These are phyloP conservation scores for Artemisia annua DNA, from an alignment of 129 eudicot species.

Conservation along the genomic window DNA sequence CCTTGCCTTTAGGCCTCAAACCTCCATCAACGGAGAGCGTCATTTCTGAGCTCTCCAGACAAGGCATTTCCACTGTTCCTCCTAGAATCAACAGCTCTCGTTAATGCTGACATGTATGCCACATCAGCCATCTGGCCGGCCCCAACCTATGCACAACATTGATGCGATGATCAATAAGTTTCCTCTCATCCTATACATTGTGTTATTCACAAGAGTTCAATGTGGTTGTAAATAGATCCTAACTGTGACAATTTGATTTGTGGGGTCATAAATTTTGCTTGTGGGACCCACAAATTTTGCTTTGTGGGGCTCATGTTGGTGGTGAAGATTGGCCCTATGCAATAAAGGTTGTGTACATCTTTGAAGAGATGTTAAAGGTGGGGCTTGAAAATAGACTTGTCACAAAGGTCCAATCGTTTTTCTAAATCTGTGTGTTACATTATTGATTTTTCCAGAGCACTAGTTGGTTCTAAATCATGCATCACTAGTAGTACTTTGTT, in stretches of 20 bases:
- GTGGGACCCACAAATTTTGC: conserved; percentile 23
- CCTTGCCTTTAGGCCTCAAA: conserved; percentile 79
- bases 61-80: conserved; percentile 70
- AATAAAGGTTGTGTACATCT: conserved; percentile 34
- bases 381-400: conserved; percentile 12
- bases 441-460: conserved; percentile 27
- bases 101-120: conserved; percentile 35
- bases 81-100: conserved; percentile 40
- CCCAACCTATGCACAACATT: conserved; percentile 16
- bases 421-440: conserved; percentile 4
- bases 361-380: conserved; percentile 20
- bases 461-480: conserved; percentile 14
- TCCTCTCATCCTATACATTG: conserved; percentile 22
- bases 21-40: conserved; percentile 82
- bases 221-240: conserved; percentile 47
- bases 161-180: conserved; percentile 37
- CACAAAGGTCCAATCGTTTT: conserved; percentile 22
- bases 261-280: conserved; percentile 19
- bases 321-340: conserved; percentile 34
- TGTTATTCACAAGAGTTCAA: conserved; percentile 27
- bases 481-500: conserved; percentile 11
- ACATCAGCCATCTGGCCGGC: conserved; percentile 5
- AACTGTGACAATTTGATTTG: conserved; percentile 23
- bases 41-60: conserved; percentile 63
- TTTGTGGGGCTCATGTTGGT: conserved; percentile 30